Evolutionary conservation across 176 grass and related monocot species (phyloP).

Genomic region (Cenchrus purpureus): DNA sequence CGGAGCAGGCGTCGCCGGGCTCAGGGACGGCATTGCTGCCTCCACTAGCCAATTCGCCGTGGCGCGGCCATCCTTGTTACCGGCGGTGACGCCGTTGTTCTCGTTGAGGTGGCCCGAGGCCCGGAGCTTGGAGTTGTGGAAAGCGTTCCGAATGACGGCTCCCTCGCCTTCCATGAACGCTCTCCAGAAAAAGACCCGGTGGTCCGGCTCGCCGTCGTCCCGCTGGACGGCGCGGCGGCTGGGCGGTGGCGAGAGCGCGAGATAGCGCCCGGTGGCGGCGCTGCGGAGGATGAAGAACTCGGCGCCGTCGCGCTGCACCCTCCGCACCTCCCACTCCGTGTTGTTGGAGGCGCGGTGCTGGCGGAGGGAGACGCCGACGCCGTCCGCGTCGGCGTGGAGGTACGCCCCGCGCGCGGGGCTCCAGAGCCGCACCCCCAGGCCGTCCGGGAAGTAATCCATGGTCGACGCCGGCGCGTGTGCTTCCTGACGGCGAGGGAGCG

Average conservation of each 20-base stretch:
- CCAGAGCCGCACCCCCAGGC: conserved; percentile 16
- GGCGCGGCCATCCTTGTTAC: no score
- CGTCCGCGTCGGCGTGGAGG: conserved; percentile 6
- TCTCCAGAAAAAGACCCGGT: neutral
- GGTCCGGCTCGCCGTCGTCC: neutral
- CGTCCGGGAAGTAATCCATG: conserved; percentile 28
- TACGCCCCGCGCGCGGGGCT: conserved; percentile 16
- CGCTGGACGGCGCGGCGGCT: neutral
- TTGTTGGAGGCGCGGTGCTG: neutral
- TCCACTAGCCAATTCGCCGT: no score
- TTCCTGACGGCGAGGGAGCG: no score
- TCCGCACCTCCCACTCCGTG: conserved; percentile 17
- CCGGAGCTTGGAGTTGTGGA: no score
- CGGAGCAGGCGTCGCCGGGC: no score
- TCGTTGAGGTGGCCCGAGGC: no score
- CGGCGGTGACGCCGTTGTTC: no score
- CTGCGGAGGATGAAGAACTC: neutral
- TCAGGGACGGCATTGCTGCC: no score
- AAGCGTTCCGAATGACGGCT: no score
- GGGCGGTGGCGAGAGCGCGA: neutral
- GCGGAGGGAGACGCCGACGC: neutral
- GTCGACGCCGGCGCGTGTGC: no score
- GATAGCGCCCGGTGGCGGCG: neutral
- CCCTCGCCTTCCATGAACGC: neutral
- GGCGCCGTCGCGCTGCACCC: neutral